A percentile compares a stretch with the other conserved stretches of the same genome.
phyloP scores from a whole-genome alignment of 2,329 filamentous ascomycete genomes.

The Botrytis cinerea region DNA sequence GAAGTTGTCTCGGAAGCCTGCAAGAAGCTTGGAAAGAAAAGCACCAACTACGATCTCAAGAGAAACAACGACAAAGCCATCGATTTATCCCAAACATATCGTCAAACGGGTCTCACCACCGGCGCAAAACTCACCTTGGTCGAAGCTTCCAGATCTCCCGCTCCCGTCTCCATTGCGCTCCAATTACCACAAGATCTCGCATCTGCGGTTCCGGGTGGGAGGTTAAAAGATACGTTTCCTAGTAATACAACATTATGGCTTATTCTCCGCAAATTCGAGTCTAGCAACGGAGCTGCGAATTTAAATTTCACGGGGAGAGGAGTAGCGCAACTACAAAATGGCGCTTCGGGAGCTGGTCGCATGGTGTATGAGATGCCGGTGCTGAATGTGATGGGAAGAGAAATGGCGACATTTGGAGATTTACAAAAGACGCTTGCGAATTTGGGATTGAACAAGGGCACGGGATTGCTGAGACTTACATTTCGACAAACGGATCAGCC shows the following conservation, averaged over 20 bases:
- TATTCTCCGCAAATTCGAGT: slow-evolving; percentile 86
- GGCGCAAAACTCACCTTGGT: slow-evolving; percentile 94
- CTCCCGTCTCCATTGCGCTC: slow-evolving; percentile 84
- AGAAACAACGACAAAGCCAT: slow-evolving; percentile 79
- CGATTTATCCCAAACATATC: slow-evolving; percentile 81
- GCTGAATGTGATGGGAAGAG: slow-evolving; percentile 79
- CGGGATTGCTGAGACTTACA: slow-evolving; percentile 72
- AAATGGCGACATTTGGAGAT: slow-evolving; percentile 74
- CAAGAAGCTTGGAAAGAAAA: slow-evolving; percentile 62
- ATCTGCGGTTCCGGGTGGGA: slow-evolving; percentile 60
- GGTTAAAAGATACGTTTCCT: slow-evolving; percentile 81
- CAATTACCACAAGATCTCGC: slow-evolving; percentile 76
- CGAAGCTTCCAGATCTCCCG: slow-evolving; percentile 79
- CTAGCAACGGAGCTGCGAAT: slow-evolving; percentile 55
- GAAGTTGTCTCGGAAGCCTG: slow-evolving; percentile 90
- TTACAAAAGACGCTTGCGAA: slow-evolving; percentile 88
- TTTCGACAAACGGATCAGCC: slow-evolving; percentile 78
- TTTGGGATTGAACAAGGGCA: slow-evolving; percentile 83
- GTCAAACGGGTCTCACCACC: slow-evolving; percentile 76
- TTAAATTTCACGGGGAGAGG: slow-evolving; percentile 85
- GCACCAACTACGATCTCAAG: slow-evolving; percentile 80
- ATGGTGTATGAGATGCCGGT: slow-evolving; percentile 87
- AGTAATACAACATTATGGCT: slow-evolving; percentile 89
- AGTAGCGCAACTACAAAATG: slow-evolving; percentile 61
- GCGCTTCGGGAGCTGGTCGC: slow-evolving; percentile 62